Evolutionary conservation across 1,139 yeast genomes (phyloP), one percentile per base, ranked within the genome.

Genomic region (Saccharomycopsis hybrid): DNA sequence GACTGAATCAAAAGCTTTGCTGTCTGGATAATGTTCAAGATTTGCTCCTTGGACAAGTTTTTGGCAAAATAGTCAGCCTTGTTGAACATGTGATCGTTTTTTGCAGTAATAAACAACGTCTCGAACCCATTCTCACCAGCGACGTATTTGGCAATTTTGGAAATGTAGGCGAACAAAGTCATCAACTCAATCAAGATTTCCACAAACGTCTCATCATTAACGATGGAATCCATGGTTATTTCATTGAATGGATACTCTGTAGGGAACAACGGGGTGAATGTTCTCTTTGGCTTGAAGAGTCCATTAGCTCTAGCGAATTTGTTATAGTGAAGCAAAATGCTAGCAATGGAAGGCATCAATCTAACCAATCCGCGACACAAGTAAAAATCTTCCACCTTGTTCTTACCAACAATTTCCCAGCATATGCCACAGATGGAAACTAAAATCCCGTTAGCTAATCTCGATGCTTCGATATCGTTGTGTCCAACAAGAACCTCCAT

Each of bases 171-270:
- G 54, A 83, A 79, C 25, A 82, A 68, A 5, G 82, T 73, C 24
- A 84, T 72, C 49, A 86, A 62, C 62, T 88, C 97, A 48, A 85
- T 71, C 54, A 88, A 67, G 2, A 85, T 70, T 62, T 88, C 97
- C 41, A 83, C 88, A 56, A 85, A 71, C 1, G 74, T 71, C 57
- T 82, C 86, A 57, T 83, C 87, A 56, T 79, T 78, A 28, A 86
- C 86, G 47, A 82, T 72, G 0, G 95, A 82, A 61, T 87, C 96
- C 58, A 85, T 76, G 1, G 92, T 80, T 42, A 74, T 62, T 42
- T 80, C 82, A 49, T 68, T 68, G 60, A 84, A 82, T 24, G 96
- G 95, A 60, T 76, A 78, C 13, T 68, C 67, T 24, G 73, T 72
- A 3, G 95, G 95, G 69, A 87, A 88, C 37, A 88, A 65, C 38